Base-by-base conservation (phyloP, 2,329 filamentous ascomycete species). In the Ceratocystis cacaofunesta region DNA sequence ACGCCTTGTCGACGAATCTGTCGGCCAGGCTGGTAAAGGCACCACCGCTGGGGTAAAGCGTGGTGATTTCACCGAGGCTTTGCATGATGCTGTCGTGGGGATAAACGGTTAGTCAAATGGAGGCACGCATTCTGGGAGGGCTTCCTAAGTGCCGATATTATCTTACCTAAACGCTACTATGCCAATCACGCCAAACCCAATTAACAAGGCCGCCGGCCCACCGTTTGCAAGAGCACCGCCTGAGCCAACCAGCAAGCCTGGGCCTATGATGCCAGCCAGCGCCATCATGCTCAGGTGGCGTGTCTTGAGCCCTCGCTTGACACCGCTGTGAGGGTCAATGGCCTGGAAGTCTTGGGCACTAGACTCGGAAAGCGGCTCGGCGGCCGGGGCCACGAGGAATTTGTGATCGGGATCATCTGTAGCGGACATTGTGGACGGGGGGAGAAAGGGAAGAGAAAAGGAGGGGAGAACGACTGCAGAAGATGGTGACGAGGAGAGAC, bases 1-100 rank as follows among this genome's bases (percentile, higher is more conserved):
- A 85, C 0, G 85, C 85, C 70, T 84, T 83, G 72, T 89, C 86
- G 36, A 89, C 83, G 69, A 90, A 86, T 6, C 87, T 81, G 68
- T 87, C 84, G 0, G 85, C 85, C 44, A 89, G 80, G 8, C 82
- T 83, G n/a, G 85, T 84, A 70, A 90, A 90, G 0, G 85, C 85
- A 2, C 87, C 87, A 4, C 85, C 84, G 0, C 83, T 85, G 0
- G 87, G 87, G 69, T 86, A 89, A 1, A 90, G 75, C 5, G 87
- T 90, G 2, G 87, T 88, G 70, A 90, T 76, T 72, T 91, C 88
- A 22, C 88, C 88, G 5, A 91, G 76, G 3, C 83, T 86, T 76
- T 90, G 87, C 83, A 88, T 89, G 69, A 87, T 81, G 69, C 68
- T 68, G 41, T 46, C 22, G 44, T 6, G 44, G 25, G 2, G 10